phyloP scores from a whole-genome alignment of 495 filamentous ascomycete species.

The Parathielavia appendiculata region DNA sequence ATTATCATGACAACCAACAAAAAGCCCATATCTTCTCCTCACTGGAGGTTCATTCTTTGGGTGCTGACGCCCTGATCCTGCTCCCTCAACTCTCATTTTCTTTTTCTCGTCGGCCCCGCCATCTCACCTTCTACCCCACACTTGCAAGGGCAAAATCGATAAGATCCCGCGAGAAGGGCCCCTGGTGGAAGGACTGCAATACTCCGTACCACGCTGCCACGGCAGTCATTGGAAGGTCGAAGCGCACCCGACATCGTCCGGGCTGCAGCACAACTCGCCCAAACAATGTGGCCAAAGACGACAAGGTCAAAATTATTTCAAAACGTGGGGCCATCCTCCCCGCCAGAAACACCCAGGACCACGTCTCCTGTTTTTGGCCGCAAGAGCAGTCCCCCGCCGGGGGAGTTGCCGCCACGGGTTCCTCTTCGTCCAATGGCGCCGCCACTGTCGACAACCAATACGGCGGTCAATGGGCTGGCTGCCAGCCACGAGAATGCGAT shows the following conservation, averaged over 20 bases:
- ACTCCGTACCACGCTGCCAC: too few species aligned
- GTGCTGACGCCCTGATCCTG: conserved; percentile 43
- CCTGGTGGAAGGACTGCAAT: conserved; percentile 6
- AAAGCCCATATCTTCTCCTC: conserved; percentile 49
- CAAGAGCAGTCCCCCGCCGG: conserved; percentile 28
- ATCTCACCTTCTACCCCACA: conserved; percentile 35
- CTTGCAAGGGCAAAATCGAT: conserved; percentile 29
- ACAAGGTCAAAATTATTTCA: conserved; percentile 44
- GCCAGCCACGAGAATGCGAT: conserved; percentile 39
- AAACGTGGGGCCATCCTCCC: conserved; percentile 48
- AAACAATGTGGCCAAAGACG: conserved; percentile 46
- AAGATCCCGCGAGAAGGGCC: conserved; percentile 26
- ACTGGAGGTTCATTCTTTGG: conserved; percentile 51
- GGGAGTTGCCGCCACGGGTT: conserved; percentile 26
- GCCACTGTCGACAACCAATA: conserved; percentile 32
- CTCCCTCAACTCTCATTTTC: conserved; percentile 3
- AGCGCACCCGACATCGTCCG: conserved; percentile 8
- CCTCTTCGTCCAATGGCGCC: conserved; percentile 32
- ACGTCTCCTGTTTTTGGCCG: conserved; percentile 39
- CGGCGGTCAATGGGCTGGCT: conserved; percentile 37
- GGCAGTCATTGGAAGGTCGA: conserved; percentile 7
- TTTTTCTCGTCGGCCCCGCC: conserved; percentile 7
- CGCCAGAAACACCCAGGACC: conserved; percentile 49
- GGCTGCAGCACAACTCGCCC: conserved; percentile 13
- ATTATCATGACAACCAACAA: conserved; percentile 55